phyloP scores from a whole-genome alignment of 2,329 filamentous ascomycete species.

The Sporothrix brasiliensis region DNA sequence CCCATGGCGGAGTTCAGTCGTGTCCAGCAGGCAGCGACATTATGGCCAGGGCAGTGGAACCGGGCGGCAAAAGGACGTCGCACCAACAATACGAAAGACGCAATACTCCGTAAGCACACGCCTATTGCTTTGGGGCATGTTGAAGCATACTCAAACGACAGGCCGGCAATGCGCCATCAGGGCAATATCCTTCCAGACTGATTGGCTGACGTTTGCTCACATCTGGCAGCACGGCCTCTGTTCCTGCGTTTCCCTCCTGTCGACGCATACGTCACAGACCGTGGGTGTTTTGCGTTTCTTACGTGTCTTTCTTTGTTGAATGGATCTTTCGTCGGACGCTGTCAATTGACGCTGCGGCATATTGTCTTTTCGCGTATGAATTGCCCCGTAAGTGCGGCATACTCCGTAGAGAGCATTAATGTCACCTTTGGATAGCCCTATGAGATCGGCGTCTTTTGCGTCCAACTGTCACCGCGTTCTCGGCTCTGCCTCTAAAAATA shows the following conservation, averaged over 20 bases:
- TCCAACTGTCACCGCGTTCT: not conserved
- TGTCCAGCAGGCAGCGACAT: conserved; percentile 6
- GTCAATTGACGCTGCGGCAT: not conserved
- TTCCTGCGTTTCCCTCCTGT: not conserved
- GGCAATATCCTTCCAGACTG: not conserved
- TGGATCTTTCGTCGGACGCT: not conserved
- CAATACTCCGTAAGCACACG: too few relatives aligned
- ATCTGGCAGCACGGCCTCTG: not conserved
- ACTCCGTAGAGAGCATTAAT: too few relatives aligned
- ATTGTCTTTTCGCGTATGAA: not conserved
- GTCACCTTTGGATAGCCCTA: not conserved
- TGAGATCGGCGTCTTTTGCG: not conserved
- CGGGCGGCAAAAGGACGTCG: conserved; percentile 15
- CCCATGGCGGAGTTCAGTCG: not conserved
- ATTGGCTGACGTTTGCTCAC: not conserved
- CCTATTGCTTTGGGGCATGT: not conserved
- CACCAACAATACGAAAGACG: conserved; percentile 2
- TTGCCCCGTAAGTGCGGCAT: too few relatives aligned
- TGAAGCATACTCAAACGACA: not conserved
- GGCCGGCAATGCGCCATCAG: not conserved
- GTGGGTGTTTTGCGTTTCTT: not conserved
- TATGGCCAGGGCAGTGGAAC: not conserved
- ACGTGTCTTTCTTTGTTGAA: not conserved
- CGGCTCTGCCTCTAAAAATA: conserved; percentile 20
- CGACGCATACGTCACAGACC: conserved; percentile 10